These are phyloP conservation scores for Puccinia coronata DNA, from an alignment of 1,284 basidiomycete genomes.

Conservation along the genomic window DNA sequence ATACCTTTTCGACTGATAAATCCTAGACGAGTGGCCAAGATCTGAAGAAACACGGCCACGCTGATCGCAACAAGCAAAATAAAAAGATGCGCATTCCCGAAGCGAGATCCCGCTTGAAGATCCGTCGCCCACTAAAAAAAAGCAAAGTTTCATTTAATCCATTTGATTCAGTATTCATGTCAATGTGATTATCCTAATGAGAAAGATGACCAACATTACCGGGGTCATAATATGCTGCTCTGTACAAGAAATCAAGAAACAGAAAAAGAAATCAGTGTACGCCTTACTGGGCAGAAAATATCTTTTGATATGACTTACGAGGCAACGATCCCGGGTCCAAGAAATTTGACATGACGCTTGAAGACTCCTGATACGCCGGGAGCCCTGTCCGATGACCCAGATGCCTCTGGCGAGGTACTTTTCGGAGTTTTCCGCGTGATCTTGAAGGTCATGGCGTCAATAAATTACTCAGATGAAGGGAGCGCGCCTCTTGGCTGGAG, in stretches of 20 bases:
- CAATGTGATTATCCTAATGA: neutral
- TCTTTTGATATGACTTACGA: slow-evolving; percentile 30
- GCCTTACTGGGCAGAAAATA: neutral
- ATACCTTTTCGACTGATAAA: slow-evolving; percentile 42
- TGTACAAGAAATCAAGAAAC: neutral
- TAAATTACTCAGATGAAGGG: neutral
- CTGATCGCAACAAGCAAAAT: slow-evolving; percentile 12
- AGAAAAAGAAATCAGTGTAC: neutral
- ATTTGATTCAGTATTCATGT: too few species aligned
- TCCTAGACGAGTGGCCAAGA: slow-evolving; percentile 35
- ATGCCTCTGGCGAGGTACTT: neutral
- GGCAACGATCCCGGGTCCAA: slow-evolving; percentile 39
- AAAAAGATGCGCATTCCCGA: slow-evolving; percentile 39
- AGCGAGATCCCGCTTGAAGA: slow-evolving; percentile 31
- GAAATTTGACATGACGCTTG: slow-evolving; percentile 35
- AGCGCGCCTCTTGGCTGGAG: neutral
- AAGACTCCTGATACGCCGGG: slow-evolving; percentile 24
- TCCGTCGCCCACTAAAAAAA: slow-evolving; percentile 43
- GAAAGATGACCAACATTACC: slow-evolving; percentile 31
- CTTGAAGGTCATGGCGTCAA: slow-evolving; percentile 17
- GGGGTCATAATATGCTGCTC: slow-evolving; percentile 40
- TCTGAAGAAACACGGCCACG: slow-evolving; percentile 38
- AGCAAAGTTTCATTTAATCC: neutral
- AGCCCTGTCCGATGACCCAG: neutral
- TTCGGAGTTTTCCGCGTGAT: neutral